These are phyloP conservation scores for Aspergillus japonicus DNA, from an alignment of 2,329 filamentous ascomycete species.

Conservation along the genomic window DNA sequence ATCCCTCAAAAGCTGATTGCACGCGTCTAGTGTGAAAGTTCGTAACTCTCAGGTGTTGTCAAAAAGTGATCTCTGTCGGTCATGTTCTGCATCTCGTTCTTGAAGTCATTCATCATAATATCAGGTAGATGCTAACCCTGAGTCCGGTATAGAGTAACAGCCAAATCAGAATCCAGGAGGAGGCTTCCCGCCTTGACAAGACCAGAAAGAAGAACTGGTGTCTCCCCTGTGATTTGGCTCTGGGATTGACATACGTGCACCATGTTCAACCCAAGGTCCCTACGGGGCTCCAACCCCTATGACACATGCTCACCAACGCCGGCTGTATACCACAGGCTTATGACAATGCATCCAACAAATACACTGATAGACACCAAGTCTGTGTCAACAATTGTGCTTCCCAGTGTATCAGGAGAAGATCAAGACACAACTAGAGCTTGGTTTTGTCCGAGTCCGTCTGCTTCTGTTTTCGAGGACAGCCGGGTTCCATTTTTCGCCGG, in stretches of 20 bases:
- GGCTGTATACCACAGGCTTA: background rate
- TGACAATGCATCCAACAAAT: background rate
- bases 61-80: background rate
- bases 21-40: background rate
- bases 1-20: background rate
- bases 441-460: background rate
- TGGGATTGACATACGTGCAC: background rate
- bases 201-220: background rate
- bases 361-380: background rate
- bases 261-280: too few relatives aligned
- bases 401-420: background rate
- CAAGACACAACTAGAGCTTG: background rate
- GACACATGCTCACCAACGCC: background rate
- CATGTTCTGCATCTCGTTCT: background rate
- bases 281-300: background rate
- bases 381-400: background rate
- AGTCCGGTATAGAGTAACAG: background rate
- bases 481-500: background rate
- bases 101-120: background rate
- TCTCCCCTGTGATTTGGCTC: background rate
- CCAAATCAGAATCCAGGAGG: background rate
- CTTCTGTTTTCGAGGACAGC: background rate
- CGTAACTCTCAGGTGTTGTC: background rate
- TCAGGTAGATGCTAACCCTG: background rate
- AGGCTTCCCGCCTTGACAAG: background rate